Percentiles rank a stretch among this genome's conserved stretches.
phyloP scores from a whole-genome alignment of 306 rosid species.

The Hippophae tibetana region DNA sequence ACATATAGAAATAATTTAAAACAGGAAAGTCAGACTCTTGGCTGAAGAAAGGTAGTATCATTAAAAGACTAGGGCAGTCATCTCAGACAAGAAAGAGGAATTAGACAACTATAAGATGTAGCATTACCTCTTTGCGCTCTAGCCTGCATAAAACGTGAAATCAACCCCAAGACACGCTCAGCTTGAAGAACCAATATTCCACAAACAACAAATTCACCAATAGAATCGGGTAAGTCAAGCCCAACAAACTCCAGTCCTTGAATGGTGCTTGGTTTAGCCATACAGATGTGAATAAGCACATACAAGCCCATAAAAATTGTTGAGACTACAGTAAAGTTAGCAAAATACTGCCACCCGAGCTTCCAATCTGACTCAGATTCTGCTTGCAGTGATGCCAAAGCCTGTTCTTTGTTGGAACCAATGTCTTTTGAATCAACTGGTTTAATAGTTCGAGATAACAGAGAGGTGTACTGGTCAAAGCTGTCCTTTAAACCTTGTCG shows the following conservation, averaged over 20 bases:
- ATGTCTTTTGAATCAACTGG: conserved; percentile 74
- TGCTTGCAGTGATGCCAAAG: conserved; percentile 68
- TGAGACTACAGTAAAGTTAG: conserved; percentile 58
- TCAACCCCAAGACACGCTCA: conserved; percentile 60
- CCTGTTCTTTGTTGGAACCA: conserved; percentile 74
- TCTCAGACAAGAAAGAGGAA: conserved; percentile 7
- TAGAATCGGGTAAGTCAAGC: conserved; percentile 92
- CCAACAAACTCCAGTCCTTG: conserved; percentile 93
- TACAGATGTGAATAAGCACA: conserved; percentile 70
- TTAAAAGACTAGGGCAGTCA: background rate
- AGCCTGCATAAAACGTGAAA: conserved; percentile 91
- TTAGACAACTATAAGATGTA: background rate
- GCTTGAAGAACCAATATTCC: conserved; percentile 89
- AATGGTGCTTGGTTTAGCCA: conserved; percentile 59
- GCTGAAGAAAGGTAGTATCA: background rate
- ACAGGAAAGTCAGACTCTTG: background rate
- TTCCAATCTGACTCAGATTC: conserved; percentile 60
- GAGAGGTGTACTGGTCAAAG: conserved; percentile 55
- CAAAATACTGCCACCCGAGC: conserved; percentile 73
- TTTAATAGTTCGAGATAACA: conserved; percentile 55
- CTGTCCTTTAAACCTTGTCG: conserved; percentile 86
- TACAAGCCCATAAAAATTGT: conserved; percentile 63
- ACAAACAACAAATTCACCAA: conserved; percentile 77
- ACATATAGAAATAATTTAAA: background rate
- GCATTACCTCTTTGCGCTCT: conserved; percentile 68